phyloP scores from a whole-genome alignment of 306 rosid genomes.

The Glycine tomentella region DNA sequence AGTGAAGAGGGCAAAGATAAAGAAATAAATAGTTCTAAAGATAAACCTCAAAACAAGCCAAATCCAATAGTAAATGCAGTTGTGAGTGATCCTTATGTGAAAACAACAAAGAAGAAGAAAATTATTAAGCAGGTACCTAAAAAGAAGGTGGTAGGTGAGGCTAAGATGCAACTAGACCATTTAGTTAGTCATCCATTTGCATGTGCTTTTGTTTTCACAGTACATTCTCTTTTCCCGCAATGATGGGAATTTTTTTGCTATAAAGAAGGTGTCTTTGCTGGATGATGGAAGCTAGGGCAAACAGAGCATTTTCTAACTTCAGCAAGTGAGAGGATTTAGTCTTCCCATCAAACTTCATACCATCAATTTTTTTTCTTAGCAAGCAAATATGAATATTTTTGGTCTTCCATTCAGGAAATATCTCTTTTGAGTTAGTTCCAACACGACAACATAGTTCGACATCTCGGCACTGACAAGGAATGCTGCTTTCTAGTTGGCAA shows the following conservation, averaged over 20 bases:
- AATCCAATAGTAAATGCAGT: constrained; percentile 56
- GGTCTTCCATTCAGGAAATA: constrained; percentile 58
- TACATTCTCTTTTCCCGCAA: constrained; percentile 47
- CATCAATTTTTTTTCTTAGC: too few relatives aligned
- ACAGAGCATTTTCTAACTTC: constrained; percentile 64
- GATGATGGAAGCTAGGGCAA: constrained; percentile 69
- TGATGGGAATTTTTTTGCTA: constrained; percentile 70
- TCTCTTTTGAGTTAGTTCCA: constrained; percentile 61
- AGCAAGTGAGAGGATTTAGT: constrained; percentile 53
- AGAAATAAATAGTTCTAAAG: constrained; percentile 54
- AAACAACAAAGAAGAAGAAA: constrained; percentile 79
- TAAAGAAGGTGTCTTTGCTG: constrained; percentile 70
- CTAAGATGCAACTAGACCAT: too few relatives aligned
- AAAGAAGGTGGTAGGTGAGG: constrained; percentile 66
- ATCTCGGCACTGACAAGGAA: constrained; percentile 70
- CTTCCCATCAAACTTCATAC: neutral
- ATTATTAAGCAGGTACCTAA: constrained; percentile 85
- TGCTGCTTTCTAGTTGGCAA: constrained; percentile 28
- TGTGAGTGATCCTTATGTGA: constrained; percentile 53
- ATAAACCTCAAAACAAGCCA: constrained; percentile 60
- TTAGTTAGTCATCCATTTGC: neutral
- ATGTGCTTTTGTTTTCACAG: neutral
- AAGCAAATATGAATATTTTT: neutral
- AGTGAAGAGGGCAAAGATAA: constrained; percentile 50
- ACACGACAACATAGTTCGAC: constrained; percentile 66